Conservation (phyloP, 176 grass and related monocot species). For the Eragrostis curvula region DNA sequence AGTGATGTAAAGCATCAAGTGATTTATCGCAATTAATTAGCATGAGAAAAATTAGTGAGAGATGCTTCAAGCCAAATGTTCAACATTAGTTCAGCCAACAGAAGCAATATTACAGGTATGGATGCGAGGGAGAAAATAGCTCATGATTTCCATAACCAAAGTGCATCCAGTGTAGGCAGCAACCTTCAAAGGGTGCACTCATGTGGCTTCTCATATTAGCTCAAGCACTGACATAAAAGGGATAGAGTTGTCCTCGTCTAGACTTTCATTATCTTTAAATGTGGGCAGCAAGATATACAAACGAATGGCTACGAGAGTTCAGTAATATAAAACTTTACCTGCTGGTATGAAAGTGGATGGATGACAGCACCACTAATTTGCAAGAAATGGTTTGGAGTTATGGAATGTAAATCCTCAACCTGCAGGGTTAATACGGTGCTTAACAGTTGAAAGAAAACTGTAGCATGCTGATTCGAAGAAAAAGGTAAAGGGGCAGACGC, state of each 20-base stretch:
- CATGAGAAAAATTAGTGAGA: not conserved
- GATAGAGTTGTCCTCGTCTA: not conserved
- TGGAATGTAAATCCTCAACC: conserved; percentile 98
- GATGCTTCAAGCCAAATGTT: conserved; percentile 14
- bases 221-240: not conserved
- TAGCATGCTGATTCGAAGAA: not conserved
- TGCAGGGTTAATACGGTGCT: conserved; percentile 43
- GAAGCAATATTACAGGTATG: not conserved
- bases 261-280: conserved; percentile 10
- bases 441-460: not conserved
- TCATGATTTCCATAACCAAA: not conserved
- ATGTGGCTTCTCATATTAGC: not conserved
- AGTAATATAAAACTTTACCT: conserved; percentile 46
- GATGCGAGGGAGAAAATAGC: not conserved
- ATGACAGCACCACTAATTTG: conserved; percentile 96
- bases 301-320: conserved; percentile 5
- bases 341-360: conserved; percentile 96
- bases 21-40: conserved; percentile 6
- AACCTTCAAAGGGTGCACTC: not conserved
- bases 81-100: not conserved
- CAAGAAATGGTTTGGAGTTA: conserved; percentile 97
- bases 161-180: not conserved
- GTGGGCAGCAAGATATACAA: conserved; percentile 20
- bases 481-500: not conserved
- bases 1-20: conserved; percentile 19